A percentile compares a stretch with the other conserved stretches of the same genome.
Evolutionary conservation across 306 rosid genomes (phyloP).

Genomic region (Corylus heterophylla): DNA sequence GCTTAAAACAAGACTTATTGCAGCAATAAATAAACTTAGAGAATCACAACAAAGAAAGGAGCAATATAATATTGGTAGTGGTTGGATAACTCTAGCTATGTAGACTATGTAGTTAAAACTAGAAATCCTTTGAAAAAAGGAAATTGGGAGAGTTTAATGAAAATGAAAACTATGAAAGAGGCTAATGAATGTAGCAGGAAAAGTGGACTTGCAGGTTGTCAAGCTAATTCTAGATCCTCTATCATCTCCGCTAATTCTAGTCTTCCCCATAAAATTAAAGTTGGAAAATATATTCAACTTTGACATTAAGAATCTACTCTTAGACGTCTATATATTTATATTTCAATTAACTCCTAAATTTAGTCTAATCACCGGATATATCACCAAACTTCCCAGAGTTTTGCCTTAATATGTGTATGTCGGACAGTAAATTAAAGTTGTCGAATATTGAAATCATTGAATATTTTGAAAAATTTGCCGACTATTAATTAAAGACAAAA

Average conservation of each 20-base stretch:
- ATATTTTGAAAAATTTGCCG: background rate
- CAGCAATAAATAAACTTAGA: too few relatives aligned
- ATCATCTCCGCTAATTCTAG: background rate
- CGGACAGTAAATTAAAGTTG: background rate
- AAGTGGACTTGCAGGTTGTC: background rate
- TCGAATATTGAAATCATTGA: background rate
- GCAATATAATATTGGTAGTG: too few relatives aligned
- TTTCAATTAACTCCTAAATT: too few relatives aligned
- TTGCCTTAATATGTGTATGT: background rate
- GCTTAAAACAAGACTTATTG: too few relatives aligned
- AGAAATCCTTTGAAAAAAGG: background rate
- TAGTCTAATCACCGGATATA: background rate
- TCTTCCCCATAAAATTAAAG: too few relatives aligned
- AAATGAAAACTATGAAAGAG: background rate
- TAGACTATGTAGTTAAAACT: background rate
- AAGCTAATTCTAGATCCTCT: background rate
- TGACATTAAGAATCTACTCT: background rate
- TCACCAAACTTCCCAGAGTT: background rate
- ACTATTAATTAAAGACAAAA: background rate
- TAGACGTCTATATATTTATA: too few relatives aligned
- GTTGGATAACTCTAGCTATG: too few relatives aligned
- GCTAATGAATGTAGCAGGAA: background rate
- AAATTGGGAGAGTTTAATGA: background rate
- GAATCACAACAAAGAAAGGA: too few relatives aligned
- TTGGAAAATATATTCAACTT: background rate